These are phyloP conservation scores for Leccinum incarnatum DNA, from an alignment of 768 basidiomycete genomes.

Conservation along the genomic window DNA sequence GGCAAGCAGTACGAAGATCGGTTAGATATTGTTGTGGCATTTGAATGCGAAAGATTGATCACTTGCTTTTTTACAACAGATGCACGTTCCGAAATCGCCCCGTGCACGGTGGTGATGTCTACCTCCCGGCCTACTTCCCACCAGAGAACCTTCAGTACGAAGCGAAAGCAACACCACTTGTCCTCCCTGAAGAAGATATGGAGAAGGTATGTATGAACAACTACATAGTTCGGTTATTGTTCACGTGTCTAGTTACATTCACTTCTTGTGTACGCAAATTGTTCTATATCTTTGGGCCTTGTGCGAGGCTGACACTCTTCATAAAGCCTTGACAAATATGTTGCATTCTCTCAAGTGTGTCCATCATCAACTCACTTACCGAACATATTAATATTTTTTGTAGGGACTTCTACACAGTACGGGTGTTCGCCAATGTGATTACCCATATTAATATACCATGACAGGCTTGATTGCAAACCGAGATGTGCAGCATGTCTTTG, in stretches of 20 bases:
- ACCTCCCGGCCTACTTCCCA: conserved; percentile 53
- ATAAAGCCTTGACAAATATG: conserved; percentile 33
- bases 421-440: background rate
- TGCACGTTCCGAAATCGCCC: conserved; percentile 44
- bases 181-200: conserved; percentile 42
- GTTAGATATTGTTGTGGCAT: conserved; percentile 26
- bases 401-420: conserved; percentile 25
- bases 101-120: conserved; percentile 37
- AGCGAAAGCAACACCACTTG: conserved; percentile 22
- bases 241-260: conserved; percentile 46
- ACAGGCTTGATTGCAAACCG: conserved; percentile 25
- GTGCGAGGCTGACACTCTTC: conserved; percentile 41
- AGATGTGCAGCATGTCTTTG: conserved; percentile 28
- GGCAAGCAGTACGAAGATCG: conserved; percentile 54
- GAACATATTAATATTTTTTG: conserved; percentile 27
- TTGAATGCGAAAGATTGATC: background rate
- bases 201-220: conserved; percentile 39
- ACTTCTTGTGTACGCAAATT: conserved; percentile 50
- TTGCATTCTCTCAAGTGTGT: conserved; percentile 29
- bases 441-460: background rate
- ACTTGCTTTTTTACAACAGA: conserved; percentile 25
- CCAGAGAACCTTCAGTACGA: conserved; percentile 29
- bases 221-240: background rate
- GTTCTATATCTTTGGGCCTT: background rate
- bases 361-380: conserved; percentile 24